These are phyloP conservation scores for Gloeopeniophorella convolvens DNA, from an alignment of 768 basidiomycete species.

Conservation along the genomic window DNA sequence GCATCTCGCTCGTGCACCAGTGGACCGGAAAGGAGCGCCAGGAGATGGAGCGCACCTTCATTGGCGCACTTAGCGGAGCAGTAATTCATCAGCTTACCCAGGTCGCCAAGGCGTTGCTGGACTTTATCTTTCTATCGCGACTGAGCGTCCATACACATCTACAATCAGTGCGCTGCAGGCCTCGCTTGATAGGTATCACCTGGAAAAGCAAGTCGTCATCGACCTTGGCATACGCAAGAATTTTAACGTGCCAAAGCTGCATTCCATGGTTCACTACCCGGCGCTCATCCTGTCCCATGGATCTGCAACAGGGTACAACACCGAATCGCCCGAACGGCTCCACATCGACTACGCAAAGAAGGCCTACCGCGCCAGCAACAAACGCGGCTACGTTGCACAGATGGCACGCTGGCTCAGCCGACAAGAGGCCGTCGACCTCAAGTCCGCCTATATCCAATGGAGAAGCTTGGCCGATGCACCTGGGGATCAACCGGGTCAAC, in stretches of 20 bases:
- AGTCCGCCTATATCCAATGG: no score
- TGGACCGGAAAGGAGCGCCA: background rate
- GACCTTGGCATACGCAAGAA: background rate
- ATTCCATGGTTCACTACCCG: conserved; percentile 11
- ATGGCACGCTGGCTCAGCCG: conserved; percentile 32
- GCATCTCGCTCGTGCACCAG: background rate
- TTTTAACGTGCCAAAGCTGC: conserved; percentile 2
- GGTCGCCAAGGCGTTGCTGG: no score
- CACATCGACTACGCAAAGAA: conserved; percentile 31
- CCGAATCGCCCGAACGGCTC: conserved; percentile 27
- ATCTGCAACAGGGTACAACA: conserved; percentile 26
- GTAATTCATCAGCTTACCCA: no score
- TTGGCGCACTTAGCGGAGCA: no score
- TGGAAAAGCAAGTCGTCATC: background rate
- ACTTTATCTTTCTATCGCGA: no score
- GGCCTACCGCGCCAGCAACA: conserved; percentile 28
- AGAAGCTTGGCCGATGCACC: no score
- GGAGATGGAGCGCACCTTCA: no score
- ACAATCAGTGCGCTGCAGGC: background rate
- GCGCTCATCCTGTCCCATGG: conserved; percentile 7
- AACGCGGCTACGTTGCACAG: conserved; percentile 25
- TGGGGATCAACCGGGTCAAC: no score
- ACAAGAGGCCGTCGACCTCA: no score
- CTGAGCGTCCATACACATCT: no score
- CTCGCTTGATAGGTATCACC: background rate